These are phyloP conservation scores for Nevesoporus exiguus DNA, from an alignment of 768 basidiomycete genomes.

Conservation along the genomic window DNA sequence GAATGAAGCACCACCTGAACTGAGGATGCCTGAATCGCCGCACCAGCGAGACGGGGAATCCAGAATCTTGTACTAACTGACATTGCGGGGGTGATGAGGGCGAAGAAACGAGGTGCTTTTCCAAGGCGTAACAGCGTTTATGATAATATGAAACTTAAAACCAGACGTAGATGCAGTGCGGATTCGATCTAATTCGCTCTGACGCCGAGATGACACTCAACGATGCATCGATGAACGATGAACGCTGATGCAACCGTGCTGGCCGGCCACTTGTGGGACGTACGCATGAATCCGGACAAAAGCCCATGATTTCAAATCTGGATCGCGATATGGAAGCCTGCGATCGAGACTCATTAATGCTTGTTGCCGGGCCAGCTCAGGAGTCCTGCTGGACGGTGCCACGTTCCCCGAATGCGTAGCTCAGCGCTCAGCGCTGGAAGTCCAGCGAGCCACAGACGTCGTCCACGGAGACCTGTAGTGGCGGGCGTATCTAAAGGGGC, in stretches of 20 bases:
- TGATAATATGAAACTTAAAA: conserved; percentile 24
- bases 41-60: conserved; percentile 15
- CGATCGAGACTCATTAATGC: conserved; percentile 17
- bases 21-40: conserved; percentile 3
- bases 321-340: conserved; percentile 11
- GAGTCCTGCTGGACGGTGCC: conserved; percentile 7
- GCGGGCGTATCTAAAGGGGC: neutral
- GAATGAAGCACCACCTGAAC: conserved; percentile 15
- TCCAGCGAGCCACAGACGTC: conserved; percentile 4
- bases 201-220: conserved; percentile 24
- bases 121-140: neutral
- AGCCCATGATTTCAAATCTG: conserved; percentile 2
- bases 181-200: conserved; percentile 20
- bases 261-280: conserved; percentile 5
- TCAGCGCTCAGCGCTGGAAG: neutral
- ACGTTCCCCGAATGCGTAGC: conserved; percentile 3
- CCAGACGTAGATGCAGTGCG: conserved; percentile 2
- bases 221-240: neutral
- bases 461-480: neutral
- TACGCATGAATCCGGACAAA: conserved; percentile 6
- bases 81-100: conserved; percentile 24
- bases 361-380: conserved; percentile 1
- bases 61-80: conserved; percentile 4
- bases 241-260: conserved; percentile 4
- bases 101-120: conserved; percentile 15